Evolutionary conservation across 2,329 filamentous ascomycete genomes (phyloP), one percentile per base, ranked within the genome.

Genomic region (Ascochyta rabiei): DNA sequence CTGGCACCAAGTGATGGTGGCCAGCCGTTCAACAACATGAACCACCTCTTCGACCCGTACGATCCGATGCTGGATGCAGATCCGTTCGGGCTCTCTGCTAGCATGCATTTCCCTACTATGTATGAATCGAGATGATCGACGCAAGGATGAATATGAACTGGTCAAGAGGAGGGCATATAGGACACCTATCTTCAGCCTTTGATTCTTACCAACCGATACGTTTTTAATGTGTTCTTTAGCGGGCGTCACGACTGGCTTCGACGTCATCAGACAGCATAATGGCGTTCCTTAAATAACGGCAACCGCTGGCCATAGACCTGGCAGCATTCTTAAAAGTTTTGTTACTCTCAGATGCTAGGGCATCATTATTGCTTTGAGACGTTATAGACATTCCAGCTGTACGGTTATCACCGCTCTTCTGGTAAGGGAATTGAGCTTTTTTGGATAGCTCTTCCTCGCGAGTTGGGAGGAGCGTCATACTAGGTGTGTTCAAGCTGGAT

Each of bases 41-140:
- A 79, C 59, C 77, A 80, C 48, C 79, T 86, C 33, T 83, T 89
- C 67, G 86, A 88, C 62, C 82, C 86, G 13, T 96, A 91, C 71
- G 93, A 97, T 68, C 89, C 92, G 16, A 90, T 92, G 77, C 81
- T 96, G 43, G 93, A 97, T 72, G 91, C 92, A 75, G 93, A 97
- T 75, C 93, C 93, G 0, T 98, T 97, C 68, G 93, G 93, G 12
- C 81, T 97, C 47, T 93, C 90, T 55, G 93, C 93, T 31, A 96
- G 91, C 77, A 96, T 96, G 93, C 90, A 93, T 62, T 96, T 96
- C 68, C 92, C 92, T 10, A 90, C 89, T 75, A 85, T 86, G 46
- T 91, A 91, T 71, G 76, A 79, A 56, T 71, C 76, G 53, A 67
- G 73, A 69, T 76, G 62, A 72, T 53, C 49, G 57, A 64, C 52